Evolutionary conservation across 768 basidiomycete species (phyloP).

Genomic region (Mycena sanguinolenta): DNA sequence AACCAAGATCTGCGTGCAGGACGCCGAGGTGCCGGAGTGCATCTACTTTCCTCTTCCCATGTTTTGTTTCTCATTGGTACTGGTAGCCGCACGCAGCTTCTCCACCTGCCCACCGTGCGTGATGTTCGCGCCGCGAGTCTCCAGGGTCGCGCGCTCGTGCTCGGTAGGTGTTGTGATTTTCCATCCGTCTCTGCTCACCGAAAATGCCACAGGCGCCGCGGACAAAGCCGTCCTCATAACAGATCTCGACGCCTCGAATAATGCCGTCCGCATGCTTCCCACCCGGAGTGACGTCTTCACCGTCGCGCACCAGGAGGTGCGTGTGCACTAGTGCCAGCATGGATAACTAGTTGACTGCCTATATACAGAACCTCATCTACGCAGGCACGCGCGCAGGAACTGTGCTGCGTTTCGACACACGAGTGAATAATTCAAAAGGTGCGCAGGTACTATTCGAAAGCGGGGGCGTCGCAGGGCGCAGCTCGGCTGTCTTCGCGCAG

Average conservation of each 20-base stretch:
- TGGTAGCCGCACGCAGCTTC: conserved; percentile 23
- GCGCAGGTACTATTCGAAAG: conserved; percentile 7
- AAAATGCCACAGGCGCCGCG: conserved; percentile 22
- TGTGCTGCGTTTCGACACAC: conserved; percentile 34
- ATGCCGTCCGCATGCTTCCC: conserved; percentile 19
- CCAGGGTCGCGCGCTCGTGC: conserved; percentile 17
- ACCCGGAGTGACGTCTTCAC: conserved; percentile 34
- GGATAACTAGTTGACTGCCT: background rate
- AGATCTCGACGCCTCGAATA: conserved; percentile 23
- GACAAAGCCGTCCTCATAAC: conserved; percentile 10
- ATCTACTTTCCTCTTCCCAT: background rate
- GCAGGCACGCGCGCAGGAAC: conserved; percentile 29
- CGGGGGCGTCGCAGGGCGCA: conserved; percentile 18
- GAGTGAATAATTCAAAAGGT: background rate
- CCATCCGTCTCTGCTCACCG: background rate
- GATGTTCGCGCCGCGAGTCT: conserved; percentile 36
- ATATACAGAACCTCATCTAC: conserved; percentile 30
- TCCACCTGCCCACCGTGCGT: conserved; percentile 18
- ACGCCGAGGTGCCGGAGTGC: conserved; percentile 21
- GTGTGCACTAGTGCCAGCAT: no score
- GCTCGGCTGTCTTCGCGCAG: conserved; percentile 42
- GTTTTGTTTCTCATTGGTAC: background rate
- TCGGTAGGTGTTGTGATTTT: conserved; percentile 6
- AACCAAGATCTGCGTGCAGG: conserved; percentile 33
- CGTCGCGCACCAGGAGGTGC: conserved; percentile 30